These are phyloP conservation scores for Intubia oerlemansii DNA, from an alignment of 2,329 filamentous ascomycete genomes.

Conservation along the genomic window DNA sequence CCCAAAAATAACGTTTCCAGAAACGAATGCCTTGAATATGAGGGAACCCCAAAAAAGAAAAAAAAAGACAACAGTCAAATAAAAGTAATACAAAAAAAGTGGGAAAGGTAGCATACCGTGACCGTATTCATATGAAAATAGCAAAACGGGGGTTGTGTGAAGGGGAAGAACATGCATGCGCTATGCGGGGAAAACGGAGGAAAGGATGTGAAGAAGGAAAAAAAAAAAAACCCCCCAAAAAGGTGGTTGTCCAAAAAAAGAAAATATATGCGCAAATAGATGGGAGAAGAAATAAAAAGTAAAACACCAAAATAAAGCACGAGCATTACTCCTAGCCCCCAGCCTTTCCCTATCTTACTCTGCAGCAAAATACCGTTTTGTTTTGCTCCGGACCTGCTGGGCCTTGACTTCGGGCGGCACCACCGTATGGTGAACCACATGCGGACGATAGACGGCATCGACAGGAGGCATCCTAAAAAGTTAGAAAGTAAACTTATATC, in stretches of 20 bases:
- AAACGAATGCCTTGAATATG: too few species aligned
- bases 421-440: constrained; percentile 78
- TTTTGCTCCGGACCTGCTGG: constrained; percentile 40
- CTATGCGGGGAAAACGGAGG: not conserved
- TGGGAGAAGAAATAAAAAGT: not conserved
- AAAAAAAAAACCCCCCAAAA: not conserved
- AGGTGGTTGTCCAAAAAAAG: not conserved
- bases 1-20: too few species aligned
- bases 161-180: not conserved
- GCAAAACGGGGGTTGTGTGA: too few species aligned
- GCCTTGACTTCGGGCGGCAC: constrained; percentile 50
- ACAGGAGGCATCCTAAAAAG: constrained; percentile 53
- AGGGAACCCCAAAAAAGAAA: not conserved
- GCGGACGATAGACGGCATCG: constrained; percentile 74
- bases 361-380: constrained; percentile 52
- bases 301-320: not conserved
- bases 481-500: constrained; percentile 12
- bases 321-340: too few species aligned
- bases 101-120: too few species aligned
- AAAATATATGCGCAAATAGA: not conserved
- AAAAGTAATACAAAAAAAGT: not conserved
- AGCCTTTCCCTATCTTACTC: too few species aligned
- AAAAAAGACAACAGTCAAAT: not conserved
- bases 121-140: too few species aligned
- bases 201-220: too few species aligned